Base-by-base conservation (phyloP, 495 filamentous ascomycete species). In the Monascus purpureus region DNA sequence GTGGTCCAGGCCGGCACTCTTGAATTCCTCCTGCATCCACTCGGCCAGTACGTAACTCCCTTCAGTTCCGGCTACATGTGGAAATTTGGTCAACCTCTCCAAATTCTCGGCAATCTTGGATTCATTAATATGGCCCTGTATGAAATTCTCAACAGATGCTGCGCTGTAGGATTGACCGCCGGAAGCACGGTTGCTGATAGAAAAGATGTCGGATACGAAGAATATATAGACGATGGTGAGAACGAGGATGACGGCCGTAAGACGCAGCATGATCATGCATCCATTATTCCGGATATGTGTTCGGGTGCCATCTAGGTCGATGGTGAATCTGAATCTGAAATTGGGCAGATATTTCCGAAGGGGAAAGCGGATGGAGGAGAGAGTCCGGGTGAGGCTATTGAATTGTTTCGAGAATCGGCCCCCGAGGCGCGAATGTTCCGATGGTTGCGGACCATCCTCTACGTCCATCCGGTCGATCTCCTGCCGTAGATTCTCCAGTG, bases 401-500 rank as follows among this genome's bases (percentile, higher is more conserved):
- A 77, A 57, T 2, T 58, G 65, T 42, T 76, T 75, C 17, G 70
- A 72, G 28, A 74, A 50, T 32, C 51, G 64, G 31, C 52, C 53
- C 19, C 61, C 42, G 37, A 72, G 50, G 18, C 47, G 49, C 40
- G 43, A 19, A 17, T 46, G 43, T 40, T 47, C 42, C 36, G 53
- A 32, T 49, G 60, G 32, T 64, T 45, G 52, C 8, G 35, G 68
- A 3, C 76, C 74, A 45, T 94, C 88, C 39, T 84, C 63, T 5
- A 93, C 71, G 45, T 93, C 88, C 72, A 97, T 73, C 65, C 94
- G 79, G 41, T 84, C 73, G 55, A 96, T 78, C 57, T 86, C 82
- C 42, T 74, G 67, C 37, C 79, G 73, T 30, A 93, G 60, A 32
- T 65, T 66, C 22, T 80, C 81, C 19, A 62, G 53, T 27, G 65